Percentiles rank a stretch among this genome's conserved stretches.
phyloP scores from a whole-genome alignment of 1,139 yeast species.

The Scheffersomyces parashehatae region DNA sequence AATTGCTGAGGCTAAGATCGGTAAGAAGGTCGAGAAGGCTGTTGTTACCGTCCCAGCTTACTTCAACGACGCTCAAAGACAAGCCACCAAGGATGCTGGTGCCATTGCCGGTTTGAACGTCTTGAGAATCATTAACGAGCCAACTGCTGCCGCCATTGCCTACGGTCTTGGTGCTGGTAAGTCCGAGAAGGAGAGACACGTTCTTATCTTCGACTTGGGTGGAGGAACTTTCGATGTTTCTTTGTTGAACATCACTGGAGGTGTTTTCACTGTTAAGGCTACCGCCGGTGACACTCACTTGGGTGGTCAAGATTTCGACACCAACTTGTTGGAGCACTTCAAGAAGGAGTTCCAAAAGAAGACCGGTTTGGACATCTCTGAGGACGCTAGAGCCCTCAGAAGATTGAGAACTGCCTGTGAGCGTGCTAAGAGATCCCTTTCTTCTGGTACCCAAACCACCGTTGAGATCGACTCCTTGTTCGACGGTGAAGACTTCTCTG shows the following conservation, averaged over 20 bases:
- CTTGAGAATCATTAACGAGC: conserved; percentile 95
- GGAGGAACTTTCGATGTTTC: conserved; percentile 99
- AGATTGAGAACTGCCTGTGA: conserved; percentile 99
- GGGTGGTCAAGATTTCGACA: conserved; percentile 99
- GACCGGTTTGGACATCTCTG: conserved; percentile 89
- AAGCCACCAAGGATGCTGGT: conserved; percentile 98
- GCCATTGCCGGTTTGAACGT: conserved; percentile 96
- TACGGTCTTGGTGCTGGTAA: conserved; percentile 97
- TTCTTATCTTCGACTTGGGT: conserved; percentile 93
- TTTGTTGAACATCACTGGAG: conserved; percentile 93
- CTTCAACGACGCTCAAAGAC: conserved; percentile 97
- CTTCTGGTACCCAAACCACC: conserved; percentile 95
- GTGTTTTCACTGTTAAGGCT: conserved; percentile 99
- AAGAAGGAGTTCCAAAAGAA: conserved; percentile 95
- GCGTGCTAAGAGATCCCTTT: conserved; percentile 98
- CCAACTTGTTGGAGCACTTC: conserved; percentile 93
- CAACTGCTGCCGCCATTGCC: conserved; percentile 98
- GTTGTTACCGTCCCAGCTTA: conserved; percentile 97
- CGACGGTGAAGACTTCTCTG: conserved; percentile 96
- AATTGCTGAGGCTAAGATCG: conserved; percentile 94
- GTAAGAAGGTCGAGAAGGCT: conserved; percentile 91
- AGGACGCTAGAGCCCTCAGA: conserved; percentile 94
- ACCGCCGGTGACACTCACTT: conserved; percentile 99
- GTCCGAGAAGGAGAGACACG: conserved; percentile 84
- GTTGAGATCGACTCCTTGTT: conserved; percentile 95